phyloP scores from a whole-genome alignment of 2,329 filamentous ascomycete species.

The Sphaerostilbella broomeana region DNA sequence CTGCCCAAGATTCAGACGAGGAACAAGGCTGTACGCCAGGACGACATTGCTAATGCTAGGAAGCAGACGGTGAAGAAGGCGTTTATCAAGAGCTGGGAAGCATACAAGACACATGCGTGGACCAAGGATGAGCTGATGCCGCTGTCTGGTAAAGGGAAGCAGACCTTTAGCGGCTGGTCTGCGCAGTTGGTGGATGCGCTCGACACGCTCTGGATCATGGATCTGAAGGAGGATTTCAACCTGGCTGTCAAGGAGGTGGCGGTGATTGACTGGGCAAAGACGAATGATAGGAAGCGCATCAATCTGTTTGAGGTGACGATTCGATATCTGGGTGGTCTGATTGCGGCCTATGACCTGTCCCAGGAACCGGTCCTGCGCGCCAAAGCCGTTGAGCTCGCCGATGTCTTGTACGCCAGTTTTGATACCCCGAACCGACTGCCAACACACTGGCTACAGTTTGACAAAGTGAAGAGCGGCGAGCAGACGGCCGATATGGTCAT shows the following conservation, averaged over 20 bases:
- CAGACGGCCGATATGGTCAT: slow-evolving; percentile 32
- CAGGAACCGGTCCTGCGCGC: slow-evolving; percentile 38
- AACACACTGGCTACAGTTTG: slow-evolving; percentile 39
- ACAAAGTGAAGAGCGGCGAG: slow-evolving; percentile 31
- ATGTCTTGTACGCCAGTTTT: slow-evolving; percentile 48
- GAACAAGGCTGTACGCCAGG: slow-evolving; percentile 31
- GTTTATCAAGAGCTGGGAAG: slow-evolving; percentile 42
- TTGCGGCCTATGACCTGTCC: slow-evolving; percentile 48
- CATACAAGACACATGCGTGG: slow-evolving; percentile 50
- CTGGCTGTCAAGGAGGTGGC: slow-evolving; percentile 42
- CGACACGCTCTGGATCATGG: slow-evolving; percentile 56
- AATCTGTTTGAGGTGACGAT: slow-evolving; percentile 60
- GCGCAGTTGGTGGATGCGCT: slow-evolving; percentile 54
- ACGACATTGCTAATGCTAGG: slow-evolving; percentile 27
- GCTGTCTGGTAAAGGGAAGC: slow-evolving; percentile 38
- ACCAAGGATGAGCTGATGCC: slow-evolving; percentile 50
- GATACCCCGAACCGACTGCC: slow-evolving; percentile 50
- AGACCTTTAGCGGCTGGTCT: slow-evolving; percentile 48
- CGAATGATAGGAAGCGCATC: slow-evolving; percentile 35
- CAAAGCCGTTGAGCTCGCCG: slow-evolving; percentile 47
- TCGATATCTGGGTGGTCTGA: slow-evolving; percentile 45
- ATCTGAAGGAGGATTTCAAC: slow-evolving; percentile 48
- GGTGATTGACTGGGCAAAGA: slow-evolving; percentile 49
- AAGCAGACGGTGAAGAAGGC: slow-evolving; percentile 33
- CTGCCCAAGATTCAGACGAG: slow-evolving; percentile 39